Evolutionary conservation across 805 yeast species (phyloP), one percentile per base, ranked within the genome.

Genomic region (Torulaspora indica): DNA sequence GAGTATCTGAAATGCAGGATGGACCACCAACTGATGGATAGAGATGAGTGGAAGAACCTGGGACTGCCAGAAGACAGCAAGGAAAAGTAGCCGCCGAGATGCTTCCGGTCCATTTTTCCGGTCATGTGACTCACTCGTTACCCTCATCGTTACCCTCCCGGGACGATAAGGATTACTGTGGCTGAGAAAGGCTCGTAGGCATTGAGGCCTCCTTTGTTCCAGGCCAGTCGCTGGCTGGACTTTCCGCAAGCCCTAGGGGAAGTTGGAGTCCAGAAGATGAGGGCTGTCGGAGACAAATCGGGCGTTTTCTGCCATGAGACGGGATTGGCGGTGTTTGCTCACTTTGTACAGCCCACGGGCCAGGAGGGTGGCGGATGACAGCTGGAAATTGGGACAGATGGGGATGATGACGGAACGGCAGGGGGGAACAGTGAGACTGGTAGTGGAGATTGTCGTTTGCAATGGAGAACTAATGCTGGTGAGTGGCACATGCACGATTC

Each of bases 1-100:
- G 74, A 72, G 23, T 91, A 91, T 60, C 68, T 91, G 42, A 75
- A 78, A 30, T 91, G 98, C 61, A 72, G 98, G 50, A 93, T 91
- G 98, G 87, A 87, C 24, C 73, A 88, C 51, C 74, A 75, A 23
- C 63, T 80, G 9, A 80, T 80, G 85, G 81, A 71, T 25, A 55
- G 60, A 38, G 83, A 78, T 51, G 77, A 75, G 4, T 79, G 83
- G 82, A 64, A 67, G 32, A 74, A 78, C 43, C 66, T 85, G 31
- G 86, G 90, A 2, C 66, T 81, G 3, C 82, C 85, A 1, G 74
- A 67, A 5, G 78, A 78, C 48, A 28, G 15, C 38, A 29, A 38
- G 15, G 30, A 38, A 31, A 38, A 23, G 22, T 38, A 38, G 36
- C 36, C 42, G 42, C 42, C 42, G 36, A 20, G 10, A 1, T 20